Evolutionary conservation across 345 rosid species (phyloP), one percentile per base, ranked within the genome.

Genomic region (Geranium rotundifolium): DNA sequence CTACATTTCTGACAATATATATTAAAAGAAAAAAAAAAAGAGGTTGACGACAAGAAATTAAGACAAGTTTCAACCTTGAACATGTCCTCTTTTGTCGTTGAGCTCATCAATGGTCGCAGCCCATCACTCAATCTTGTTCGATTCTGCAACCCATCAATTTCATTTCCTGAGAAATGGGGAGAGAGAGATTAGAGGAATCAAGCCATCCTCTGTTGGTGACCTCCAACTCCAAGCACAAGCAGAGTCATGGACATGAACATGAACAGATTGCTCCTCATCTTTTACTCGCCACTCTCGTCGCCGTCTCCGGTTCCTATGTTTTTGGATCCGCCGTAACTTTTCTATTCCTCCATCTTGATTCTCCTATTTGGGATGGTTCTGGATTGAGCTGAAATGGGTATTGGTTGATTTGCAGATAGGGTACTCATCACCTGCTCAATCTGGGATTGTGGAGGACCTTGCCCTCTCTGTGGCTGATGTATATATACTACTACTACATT

Each of bases 391-490:
- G 18, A 2, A 17, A 16, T 60, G 37, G 8, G 12, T 20, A 60
- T 52, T 54, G 58, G 17, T 67, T 29, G 41, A 8, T 27, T 67
- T 69, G 65, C 73, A 91, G 97, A 58, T 88, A 65, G 96, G 95
- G 60, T 91, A 80, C 73, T 88, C 97, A 31, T 91, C 97, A 62
- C 97, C 97, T 66, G 83, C 87, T 69, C 85, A 88, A 64, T 69
- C 81, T 49, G 97, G 88, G 73, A 88, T 91, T 27, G 82, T 78
- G 80, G 65, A 67, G 49, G 91, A 85, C 29, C 66, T 91, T 46
- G 65, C 69, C 63, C 90, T 91, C 41, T 81, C 95, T 59, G 71
- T 82, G 15, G 82, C 86, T 16, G 79, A 85, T 82, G 96, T 85
- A 67, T 55, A 67, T 49, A n/a, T n/a, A n/a, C n/a, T n/a, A 17